Conservation (phyloP, 768 basidiomycete species). For the Leccinellum luteum region DNA sequence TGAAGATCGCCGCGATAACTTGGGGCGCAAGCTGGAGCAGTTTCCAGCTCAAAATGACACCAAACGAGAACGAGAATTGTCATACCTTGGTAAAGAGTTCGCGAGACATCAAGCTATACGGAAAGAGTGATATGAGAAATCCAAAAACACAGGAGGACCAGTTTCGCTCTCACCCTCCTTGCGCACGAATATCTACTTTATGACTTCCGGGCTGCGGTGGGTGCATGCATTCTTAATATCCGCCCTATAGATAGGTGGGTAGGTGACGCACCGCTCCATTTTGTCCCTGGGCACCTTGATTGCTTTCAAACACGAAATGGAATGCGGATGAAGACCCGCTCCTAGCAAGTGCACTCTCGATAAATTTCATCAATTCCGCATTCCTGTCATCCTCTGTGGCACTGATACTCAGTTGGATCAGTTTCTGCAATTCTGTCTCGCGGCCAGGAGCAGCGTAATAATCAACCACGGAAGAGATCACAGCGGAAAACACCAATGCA, state of each 20-base stretch:
- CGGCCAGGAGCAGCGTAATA: constrained; percentile 51
- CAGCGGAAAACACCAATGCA: constrained; percentile 53
- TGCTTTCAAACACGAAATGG: constrained; percentile 19
- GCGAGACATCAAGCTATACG: constrained; percentile 31
- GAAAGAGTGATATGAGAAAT: not conserved
- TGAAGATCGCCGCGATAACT: constrained; percentile 45
- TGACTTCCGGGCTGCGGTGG: not conserved
- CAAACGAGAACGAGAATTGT: not conserved
- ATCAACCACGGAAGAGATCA: constrained; percentile 54
- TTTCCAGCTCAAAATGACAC: constrained; percentile 13
- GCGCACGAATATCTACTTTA: constrained; percentile 9
- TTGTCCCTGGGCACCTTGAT: constrained; percentile 30
- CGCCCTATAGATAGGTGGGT: not conserved
- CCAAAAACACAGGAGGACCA: not conserved
- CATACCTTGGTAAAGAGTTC: constrained; percentile 23
- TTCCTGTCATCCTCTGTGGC: constrained; percentile 21
- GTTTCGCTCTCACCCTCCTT: constrained; percentile 21
- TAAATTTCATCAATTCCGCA: constrained; percentile 40
- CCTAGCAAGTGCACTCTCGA: constrained; percentile 42
- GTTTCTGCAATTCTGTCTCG: constrained; percentile 32
- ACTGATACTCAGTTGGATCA: constrained; percentile 36
- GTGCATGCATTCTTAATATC: constrained; percentile 4
- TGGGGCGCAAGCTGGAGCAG: constrained; percentile 39
- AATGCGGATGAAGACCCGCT: constrained; percentile 28
- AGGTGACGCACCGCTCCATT: too few species aligned